Evolutionary conservation across 352 stramenopile genomes (phyloP), one percentile per base, ranked within the genome.

Genomic region (Halophytophthora polymorphica): DNA sequence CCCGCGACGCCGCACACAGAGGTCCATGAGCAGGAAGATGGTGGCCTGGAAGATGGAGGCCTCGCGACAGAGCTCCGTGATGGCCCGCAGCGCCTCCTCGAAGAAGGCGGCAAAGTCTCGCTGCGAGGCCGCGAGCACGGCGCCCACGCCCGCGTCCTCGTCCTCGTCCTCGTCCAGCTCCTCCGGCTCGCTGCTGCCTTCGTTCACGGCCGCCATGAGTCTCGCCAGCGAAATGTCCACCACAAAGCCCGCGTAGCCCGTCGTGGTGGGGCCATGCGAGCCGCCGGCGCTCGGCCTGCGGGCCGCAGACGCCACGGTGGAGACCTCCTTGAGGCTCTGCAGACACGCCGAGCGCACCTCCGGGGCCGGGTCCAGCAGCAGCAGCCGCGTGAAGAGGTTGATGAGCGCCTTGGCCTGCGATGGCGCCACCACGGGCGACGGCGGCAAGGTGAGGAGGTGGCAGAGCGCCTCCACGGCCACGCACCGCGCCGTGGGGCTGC

Each of bases 41-140:
- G 83, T 88, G 15, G 80, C 68, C 35, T 88, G 70, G 61, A 93
- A 95, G 58, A 95, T 91, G 18, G 78, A 80, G 6, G 74, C 63
- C 42, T 90, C 75, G 15, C 69, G 68, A 25, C 76, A 92, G 18
- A 95, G 64, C 46, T 89, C 73, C 17, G 82, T 91, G 56, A 93
- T 81, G 17, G 83, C 77, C 22, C 75, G 41, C 14, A 95, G 53
- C 5, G 75, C 65, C 38, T 95, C 84, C 23, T 84, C 64, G 44
- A 92, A 85, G 46, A 92, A 84, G 2, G 58, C 66, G 29, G 84
- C 63, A 45, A 86, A 73, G 8, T 66, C 67, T 13, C 81, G 79
- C 6, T 58, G 56, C 6, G 78, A 92, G 1, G 80, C 74, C 13
- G 45, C 42, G 2, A 89, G 59, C 40, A 90, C 64, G 4, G 64